Base-by-base conservation (phyloP, 2,329 filamentous ascomycete genomes). In the Fusarium sp. region DNA sequence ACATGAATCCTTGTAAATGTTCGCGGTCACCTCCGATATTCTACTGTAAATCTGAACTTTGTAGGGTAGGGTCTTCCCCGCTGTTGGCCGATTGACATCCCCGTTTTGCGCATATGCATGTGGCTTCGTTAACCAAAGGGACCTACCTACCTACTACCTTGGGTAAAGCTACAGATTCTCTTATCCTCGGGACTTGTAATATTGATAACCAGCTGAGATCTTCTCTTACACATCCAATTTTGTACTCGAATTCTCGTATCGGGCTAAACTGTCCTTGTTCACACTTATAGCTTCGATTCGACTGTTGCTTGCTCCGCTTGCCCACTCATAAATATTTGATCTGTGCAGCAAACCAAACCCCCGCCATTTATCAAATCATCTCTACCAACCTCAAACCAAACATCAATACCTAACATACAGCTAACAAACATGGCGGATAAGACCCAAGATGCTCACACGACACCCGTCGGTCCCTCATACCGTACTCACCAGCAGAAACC, bases 401-500 rank as follows among this genome's bases (percentile, higher is more conserved):
- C 51, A 67, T 64, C 30, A 58, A 58, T 34, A 52, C 18, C 52
- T 49, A 41, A 40, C 58, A 67, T 64, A n/a, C 58, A 62, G 49
- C 70, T 66, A 72, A 59, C 62, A 78, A 72, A 59, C 59, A 78
- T 78, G 76, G 62, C 75, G 45, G 71, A 77, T 49, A 69, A 74
- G 29, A 59, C 65, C 18, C 64, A 67, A 68, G 70, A 69, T 25
- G 68, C 74, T 58, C 77, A 75, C 84, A 78, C 87, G 45, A 86
- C 94, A 80, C 89, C 87, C 70, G 89, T 97, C 65, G 94, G 94
- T 2, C 94, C 94, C 48, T 86, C 91, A 69, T 97, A 97, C 81
- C 88, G 90, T 61, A 85, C 91, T 27, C 87, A 91, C 67, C 89
- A 87, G 71, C 89, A 95, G 79, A 97, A 95, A 79, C 94, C 94